Evolutionary conservation across 805 yeast genomes (phyloP).

Genomic region (Yamadazyma olivae): DNA sequence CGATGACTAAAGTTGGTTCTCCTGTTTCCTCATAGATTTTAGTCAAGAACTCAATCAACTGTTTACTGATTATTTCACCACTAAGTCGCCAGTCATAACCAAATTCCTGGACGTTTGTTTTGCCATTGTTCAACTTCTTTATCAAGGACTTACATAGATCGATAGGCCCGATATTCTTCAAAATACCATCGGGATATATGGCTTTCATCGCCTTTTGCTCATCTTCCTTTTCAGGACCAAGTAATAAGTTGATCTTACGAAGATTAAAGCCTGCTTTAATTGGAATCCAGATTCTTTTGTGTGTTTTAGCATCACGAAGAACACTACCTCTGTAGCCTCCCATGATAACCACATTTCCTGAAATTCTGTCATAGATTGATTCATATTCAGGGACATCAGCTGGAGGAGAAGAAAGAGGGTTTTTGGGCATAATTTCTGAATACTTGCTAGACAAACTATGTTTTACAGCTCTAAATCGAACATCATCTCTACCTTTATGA

Average conservation of each 20-base stretch:
- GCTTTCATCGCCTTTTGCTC: conserved; percentile 52
- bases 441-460: conserved; percentile 55
- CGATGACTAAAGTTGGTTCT: conserved; percentile 66
- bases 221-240: conserved; percentile 73
- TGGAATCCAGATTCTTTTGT: conserved; percentile 81
- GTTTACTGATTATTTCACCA: conserved; percentile 49
- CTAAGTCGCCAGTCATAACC: conserved; percentile 96
- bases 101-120: conserved; percentile 62
- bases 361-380: conserved; percentile 54
- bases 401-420: conserved; percentile 7
- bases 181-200: conserved; percentile 71
- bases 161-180: conserved; percentile 83
- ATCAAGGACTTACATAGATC: conserved; percentile 69
- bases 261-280: conserved; percentile 79
- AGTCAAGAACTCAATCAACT: conserved; percentile 48
- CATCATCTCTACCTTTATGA: conserved; percentile 59
- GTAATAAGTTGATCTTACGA: conserved; percentile 60
- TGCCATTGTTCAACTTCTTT: conserved; percentile 53
- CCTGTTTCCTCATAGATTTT: conserved; percentile 47
- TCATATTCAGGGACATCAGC: conserved; percentile 28
- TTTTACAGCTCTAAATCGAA: conserved; percentile 66
- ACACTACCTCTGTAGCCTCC: conserved; percentile 91
- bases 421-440: conserved; percentile 35
- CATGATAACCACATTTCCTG: conserved; percentile 75
- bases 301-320: conserved; percentile 61